Evolutionary conservation across 441 rosid species (phyloP).

Genomic region (Cnidoscolus chayamansa): DNA sequence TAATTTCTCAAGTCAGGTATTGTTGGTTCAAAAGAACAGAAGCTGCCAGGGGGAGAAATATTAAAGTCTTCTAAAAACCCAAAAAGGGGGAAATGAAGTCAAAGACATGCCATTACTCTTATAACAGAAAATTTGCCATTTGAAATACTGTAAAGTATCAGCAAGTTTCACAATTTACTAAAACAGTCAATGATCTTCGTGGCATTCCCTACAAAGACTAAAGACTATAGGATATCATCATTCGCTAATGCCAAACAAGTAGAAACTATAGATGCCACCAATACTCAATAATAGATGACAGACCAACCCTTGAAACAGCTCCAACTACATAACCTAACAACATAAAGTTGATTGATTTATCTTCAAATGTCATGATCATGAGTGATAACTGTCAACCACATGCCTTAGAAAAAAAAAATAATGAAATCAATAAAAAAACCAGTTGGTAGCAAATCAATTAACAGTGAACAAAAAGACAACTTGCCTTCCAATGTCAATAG

Average conservation of each 20-base stretch:
- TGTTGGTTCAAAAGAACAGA: neutral
- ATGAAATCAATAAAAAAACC: too few relatives aligned
- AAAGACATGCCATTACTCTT: neutral
- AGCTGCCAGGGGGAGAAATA: neutral
- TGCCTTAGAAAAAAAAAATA: neutral
- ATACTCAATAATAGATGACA: neutral
- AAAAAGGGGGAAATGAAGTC: too few relatives aligned
- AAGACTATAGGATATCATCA: neutral
- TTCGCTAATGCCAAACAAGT: neutral
- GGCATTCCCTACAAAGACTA: too few relatives aligned
- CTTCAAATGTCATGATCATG: neutral
- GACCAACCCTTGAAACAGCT: neutral
- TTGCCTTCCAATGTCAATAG: constrained; percentile 85
- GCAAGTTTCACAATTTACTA: neutral
- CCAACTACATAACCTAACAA: neutral
- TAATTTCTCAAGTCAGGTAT: constrained; percentile 6
- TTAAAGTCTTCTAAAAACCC: too few relatives aligned
- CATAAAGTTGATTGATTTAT: neutral
- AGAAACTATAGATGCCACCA: neutral
- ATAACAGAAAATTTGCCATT: neutral
- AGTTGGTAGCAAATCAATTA: neutral
- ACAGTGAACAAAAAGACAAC: neutral
- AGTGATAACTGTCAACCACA: neutral
- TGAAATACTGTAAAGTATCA: neutral
- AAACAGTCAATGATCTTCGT: too few relatives aligned